These are phyloP conservation scores for Gnomoniopsis smithogilvyi DNA, from an alignment of 2,329 filamentous ascomycete species.

Conservation along the genomic window DNA sequence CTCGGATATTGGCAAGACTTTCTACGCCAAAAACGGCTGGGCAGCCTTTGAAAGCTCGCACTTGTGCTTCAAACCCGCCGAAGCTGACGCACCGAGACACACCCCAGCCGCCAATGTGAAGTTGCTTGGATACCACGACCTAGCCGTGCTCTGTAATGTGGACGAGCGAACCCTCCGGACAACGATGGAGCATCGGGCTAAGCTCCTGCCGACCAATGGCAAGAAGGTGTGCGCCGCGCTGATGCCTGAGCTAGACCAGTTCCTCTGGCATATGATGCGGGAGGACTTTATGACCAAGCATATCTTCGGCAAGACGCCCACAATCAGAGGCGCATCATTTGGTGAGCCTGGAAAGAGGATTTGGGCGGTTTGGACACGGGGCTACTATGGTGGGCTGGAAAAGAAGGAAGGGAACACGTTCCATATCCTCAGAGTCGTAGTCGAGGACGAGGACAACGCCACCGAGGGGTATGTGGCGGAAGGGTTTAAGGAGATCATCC, in stretches of 20 bases:
- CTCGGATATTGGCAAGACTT: slow-evolving; percentile 81
- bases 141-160: slow-evolving; percentile 57
- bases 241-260: slow-evolving; percentile 60
- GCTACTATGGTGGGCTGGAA: slow-evolving; percentile 56
- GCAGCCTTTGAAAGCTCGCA: slow-evolving; percentile 70
- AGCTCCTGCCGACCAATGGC: slow-evolving; percentile 27
- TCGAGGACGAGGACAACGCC: slow-evolving; percentile 52
- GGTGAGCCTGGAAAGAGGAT: slow-evolving; percentile 51
- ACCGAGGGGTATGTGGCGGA: slow-evolving; percentile 42
- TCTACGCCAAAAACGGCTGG: slow-evolving; percentile 80
- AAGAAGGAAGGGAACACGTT: slow-evolving; percentile 61
- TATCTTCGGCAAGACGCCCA: slow-evolving; percentile 54
- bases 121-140: slow-evolving; percentile 55
- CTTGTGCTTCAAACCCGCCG: slow-evolving; percentile 54
- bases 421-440: slow-evolving; percentile 65
- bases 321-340: slow-evolving; percentile 69
- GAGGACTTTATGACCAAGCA: slow-evolving; percentile 73
- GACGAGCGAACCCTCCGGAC: slow-evolving; percentile 62
- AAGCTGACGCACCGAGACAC: slow-evolving; percentile 16
- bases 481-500: slow-evolving; percentile 61
- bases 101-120: slow-evolving; percentile 22
- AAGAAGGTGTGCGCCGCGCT: slow-evolving; percentile 57
- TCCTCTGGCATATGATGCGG: slow-evolving; percentile 75
- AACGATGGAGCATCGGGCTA: slow-evolving; percentile 37
- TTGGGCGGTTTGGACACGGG: slow-evolving; percentile 72